Evolutionary conservation across 441 rosid genomes (phyloP).

Genomic region (Hura crepitans): DNA sequence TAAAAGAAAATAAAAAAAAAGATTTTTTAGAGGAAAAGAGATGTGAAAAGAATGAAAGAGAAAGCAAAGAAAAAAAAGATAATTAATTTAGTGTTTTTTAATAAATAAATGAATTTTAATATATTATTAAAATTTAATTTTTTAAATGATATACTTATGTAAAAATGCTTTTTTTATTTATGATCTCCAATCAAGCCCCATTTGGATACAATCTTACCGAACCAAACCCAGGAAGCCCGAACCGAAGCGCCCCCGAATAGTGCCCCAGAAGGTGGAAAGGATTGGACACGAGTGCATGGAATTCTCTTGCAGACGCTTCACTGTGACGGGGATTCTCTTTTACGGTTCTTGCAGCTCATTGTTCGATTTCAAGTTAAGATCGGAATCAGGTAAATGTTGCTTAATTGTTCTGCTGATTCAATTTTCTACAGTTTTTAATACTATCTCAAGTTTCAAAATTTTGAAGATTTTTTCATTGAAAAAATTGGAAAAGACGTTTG

Average conservation of each 20-base stretch:
- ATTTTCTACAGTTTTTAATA: neutral
- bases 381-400: constrained; percentile 7
- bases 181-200: too few relatives aligned
- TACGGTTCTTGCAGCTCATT: neutral
- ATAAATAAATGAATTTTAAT: too few relatives aligned
- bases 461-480: neutral
- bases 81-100: too few relatives aligned
- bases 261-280: neutral
- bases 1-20: too few relatives aligned
- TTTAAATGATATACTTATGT: too few relatives aligned
- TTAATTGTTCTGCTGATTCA: neutral
- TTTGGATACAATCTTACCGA: neutral
- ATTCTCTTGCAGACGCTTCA: neutral
- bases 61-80: too few relatives aligned
- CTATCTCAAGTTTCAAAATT: neutral
- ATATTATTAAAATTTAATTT: too few relatives aligned
- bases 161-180: too few relatives aligned
- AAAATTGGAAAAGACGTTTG: neutral
- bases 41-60: too few relatives aligned
- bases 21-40: too few relatives aligned
- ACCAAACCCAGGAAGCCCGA: constrained; percentile 7
- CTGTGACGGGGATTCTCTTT: neutral
- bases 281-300: constrained; percentile 6
- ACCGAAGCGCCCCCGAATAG: constrained; percentile 1
- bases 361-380: neutral